Conservation (phyloP, 805 yeast species). For the Suhomyces prunicola region DNA sequence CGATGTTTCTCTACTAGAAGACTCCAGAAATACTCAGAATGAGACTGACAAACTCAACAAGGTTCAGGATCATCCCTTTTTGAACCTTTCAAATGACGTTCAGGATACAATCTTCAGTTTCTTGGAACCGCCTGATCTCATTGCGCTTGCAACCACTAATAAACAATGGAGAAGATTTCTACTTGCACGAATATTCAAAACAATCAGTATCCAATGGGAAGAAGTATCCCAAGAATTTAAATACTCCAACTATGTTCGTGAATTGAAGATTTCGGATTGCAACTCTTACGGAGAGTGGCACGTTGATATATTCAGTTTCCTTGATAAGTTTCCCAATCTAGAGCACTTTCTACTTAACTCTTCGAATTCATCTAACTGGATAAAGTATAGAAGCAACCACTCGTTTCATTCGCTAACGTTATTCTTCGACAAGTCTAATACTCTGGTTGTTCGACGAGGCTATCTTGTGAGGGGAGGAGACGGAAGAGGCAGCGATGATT, state of each 20-base stretch:
- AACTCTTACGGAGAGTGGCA: constrained; percentile 39
- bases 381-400: constrained; percentile 29
- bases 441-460: constrained; percentile 3
- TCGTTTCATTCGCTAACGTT: constrained; percentile 21
- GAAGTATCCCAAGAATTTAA: constrained; percentile 14
- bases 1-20: neutral
- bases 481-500: neutral
- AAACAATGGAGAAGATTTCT: constrained; percentile 17
- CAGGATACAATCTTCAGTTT: constrained; percentile 4
- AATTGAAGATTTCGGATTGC: constrained; percentile 27
- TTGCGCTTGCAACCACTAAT: constrained; percentile 15
- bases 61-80: neutral
- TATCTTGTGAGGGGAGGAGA: neutral
- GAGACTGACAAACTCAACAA: neutral
- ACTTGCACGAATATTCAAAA: constrained; percentile 15
- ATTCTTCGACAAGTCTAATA: constrained; percentile 23
- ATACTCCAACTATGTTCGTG: constrained; percentile 13
- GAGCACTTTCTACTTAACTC: constrained; percentile 27
- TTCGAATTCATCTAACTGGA: constrained; percentile 39
- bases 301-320: constrained; percentile 22
- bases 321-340: constrained; percentile 21
- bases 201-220: constrained; percentile 26
- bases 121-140: constrained; percentile 9
- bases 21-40: neutral
- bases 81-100: constrained; percentile 1